These are phyloP conservation scores for Dothiorella sarmentorum DNA, from an alignment of 2,329 filamentous ascomycete genomes.

Conservation along the genomic window DNA sequence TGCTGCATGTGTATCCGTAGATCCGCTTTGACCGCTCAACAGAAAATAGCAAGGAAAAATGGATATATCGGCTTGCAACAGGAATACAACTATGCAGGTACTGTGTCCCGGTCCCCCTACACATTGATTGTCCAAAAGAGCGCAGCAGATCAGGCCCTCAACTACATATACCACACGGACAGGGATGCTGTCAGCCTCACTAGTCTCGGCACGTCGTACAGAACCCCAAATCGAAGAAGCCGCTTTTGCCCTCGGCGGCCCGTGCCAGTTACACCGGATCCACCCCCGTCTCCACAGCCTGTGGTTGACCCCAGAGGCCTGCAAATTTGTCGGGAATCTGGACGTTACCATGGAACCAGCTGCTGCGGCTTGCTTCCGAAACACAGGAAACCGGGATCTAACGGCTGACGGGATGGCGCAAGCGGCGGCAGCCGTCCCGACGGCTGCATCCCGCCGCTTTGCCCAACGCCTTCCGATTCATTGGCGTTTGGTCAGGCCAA, in stretches of 20 bases:
- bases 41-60: background rate
- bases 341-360: conserved; percentile 2
- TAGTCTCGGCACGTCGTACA: background rate
- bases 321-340: background rate
- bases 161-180: background rate
- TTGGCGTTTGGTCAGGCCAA: background rate
- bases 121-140: background rate
- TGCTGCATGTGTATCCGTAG: conserved; percentile 14
- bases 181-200: background rate
- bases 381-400: conserved; percentile 9
- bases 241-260: background rate
- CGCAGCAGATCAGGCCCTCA: background rate
- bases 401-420: background rate
- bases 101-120: background rate
- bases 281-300: conserved; percentile 1
- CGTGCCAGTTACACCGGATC: background rate
- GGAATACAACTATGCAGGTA: background rate
- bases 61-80: background rate
- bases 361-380: background rate
- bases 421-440: background rate
- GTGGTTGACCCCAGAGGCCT: background rate
- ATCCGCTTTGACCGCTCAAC: background rate
- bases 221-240: background rate
- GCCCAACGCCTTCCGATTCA: background rate
- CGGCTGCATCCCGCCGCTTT: conserved; percentile 4